These are phyloP conservation scores for Diplodia sapinea DNA, from an alignment of 2,329 filamentous ascomycete species.

Conservation along the genomic window DNA sequence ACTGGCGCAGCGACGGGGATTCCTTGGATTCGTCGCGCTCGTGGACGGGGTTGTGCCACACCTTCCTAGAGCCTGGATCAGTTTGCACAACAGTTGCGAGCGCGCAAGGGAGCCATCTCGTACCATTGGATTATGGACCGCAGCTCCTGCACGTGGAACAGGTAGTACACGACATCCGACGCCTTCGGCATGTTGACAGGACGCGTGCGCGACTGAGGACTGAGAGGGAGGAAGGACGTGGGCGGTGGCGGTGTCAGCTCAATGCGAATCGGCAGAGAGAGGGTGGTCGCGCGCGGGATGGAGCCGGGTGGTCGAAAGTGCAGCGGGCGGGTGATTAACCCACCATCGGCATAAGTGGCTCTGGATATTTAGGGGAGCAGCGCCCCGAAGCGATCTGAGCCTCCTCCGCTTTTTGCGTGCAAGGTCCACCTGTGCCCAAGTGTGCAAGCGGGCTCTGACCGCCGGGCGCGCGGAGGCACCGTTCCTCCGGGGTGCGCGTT, in stretches of 20 bases:
- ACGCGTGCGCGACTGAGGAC: not conserved
- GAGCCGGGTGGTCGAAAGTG: not conserved
- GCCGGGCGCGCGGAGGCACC: conserved; percentile 10
- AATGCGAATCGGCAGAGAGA: not conserved
- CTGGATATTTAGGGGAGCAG: conserved; percentile 21
- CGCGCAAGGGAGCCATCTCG: conserved; percentile 35
- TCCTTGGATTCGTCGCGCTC: conserved; percentile 79
- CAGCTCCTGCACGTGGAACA: conserved; percentile 77
- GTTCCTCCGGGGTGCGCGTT: not conserved
- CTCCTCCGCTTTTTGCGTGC: conserved; percentile 26
- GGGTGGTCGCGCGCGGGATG: conserved; percentile 5
- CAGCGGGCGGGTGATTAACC: conserved; percentile 8
- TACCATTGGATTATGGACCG: conserved; percentile 90
- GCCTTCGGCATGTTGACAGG: conserved; percentile 45
- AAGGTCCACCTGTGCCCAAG: not conserved
- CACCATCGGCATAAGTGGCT: conserved; percentile 7
- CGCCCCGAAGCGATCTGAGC: conserved; percentile 22
- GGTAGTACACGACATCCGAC: conserved; percentile 69
- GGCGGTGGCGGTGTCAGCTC: not conserved
- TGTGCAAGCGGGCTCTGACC: not conserved
- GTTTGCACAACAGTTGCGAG: conserved; percentile 22
- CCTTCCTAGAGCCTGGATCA: conserved; percentile 67
- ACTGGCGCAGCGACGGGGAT: conserved; percentile 73
- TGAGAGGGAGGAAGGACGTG: not conserved
- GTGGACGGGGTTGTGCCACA: conserved; percentile 96